Conservation (phyloP, 495 filamentous ascomycete genomes). For the Neurospora sp. region DNA sequence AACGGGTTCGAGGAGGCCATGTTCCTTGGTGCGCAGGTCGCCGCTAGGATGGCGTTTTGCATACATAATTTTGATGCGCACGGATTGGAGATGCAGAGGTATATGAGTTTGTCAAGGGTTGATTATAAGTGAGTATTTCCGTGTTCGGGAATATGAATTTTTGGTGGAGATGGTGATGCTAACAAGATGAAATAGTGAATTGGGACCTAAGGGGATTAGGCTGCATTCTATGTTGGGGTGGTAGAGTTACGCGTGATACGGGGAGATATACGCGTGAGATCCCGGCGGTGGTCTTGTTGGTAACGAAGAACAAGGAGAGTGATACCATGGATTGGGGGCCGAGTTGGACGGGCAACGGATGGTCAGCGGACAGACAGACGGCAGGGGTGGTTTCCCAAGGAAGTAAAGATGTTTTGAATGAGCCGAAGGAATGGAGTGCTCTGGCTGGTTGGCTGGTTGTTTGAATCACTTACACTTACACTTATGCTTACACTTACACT, state of each 20-base stretch:
- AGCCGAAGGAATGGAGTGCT: neutral
- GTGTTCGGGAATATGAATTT: no score
- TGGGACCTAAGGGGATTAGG: conserved; percentile 33
- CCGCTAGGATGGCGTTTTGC: conserved; percentile 61
- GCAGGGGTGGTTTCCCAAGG: no score
- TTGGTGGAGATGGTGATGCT: neutral
- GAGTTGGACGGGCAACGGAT: no score
- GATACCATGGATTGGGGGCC: neutral
- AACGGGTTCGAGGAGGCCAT: conserved; percentile 65
- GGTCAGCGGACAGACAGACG: no score
- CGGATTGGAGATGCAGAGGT: conserved; percentile 27
- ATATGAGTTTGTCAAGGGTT: conserved; percentile 35
- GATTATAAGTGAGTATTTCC: conserved; percentile 27
- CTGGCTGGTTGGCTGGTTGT: neutral
- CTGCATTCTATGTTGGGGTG: conserved; percentile 31
- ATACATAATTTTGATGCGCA: conserved; percentile 36
- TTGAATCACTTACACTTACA: neutral
- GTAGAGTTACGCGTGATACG: neutral
- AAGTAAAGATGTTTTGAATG: neutral
- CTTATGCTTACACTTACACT: neutral
- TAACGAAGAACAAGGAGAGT: neutral
- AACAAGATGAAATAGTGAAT: conserved; percentile 18
- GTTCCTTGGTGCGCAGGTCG: conserved; percentile 74
- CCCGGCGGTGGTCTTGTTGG: neutral
- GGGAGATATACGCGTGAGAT: neutral